A percentile compares a stretch with the other conserved stretches of the same genome.
phyloP scores from a whole-genome alignment of 495 filamentous ascomycete genomes.

The Xylaria flabelliformis region DNA sequence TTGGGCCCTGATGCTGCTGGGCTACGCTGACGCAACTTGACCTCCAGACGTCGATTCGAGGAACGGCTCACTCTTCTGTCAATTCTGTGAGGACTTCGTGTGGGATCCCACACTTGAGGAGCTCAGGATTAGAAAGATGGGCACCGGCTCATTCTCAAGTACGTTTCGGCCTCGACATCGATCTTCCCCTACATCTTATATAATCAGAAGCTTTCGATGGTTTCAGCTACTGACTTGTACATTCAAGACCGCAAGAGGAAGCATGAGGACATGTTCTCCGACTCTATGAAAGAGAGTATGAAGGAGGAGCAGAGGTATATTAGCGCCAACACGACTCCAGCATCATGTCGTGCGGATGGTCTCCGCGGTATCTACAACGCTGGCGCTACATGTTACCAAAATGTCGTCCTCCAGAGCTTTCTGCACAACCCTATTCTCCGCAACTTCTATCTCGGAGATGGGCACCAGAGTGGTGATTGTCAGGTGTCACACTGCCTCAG shows the following conservation, averaged over 20 bases:
- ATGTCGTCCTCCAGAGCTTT: slow-evolving; percentile 84
- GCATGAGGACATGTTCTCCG: slow-evolving; percentile 62
- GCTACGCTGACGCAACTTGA: slow-evolving; percentile 22
- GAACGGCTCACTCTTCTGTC: slow-evolving; percentile 78
- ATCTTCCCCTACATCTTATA: not conserved
- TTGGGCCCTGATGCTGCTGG: not conserved
- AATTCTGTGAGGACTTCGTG: slow-evolving; percentile 82
- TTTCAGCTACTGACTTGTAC: not conserved
- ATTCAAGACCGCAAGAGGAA: slow-evolving; percentile 61
- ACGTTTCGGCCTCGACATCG: slow-evolving; percentile 20
- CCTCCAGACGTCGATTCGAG: slow-evolving; percentile 79
- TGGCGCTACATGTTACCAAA: slow-evolving; percentile 93
- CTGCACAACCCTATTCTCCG: slow-evolving; percentile 87
- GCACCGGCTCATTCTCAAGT: slow-evolving; percentile 58
- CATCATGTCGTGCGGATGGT: slow-evolving; percentile 73
- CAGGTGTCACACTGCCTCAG: slow-evolving; percentile 72
- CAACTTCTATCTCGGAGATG: slow-evolving; percentile 85
- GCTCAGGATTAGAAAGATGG: slow-evolving; percentile 64
- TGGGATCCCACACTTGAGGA: slow-evolving; percentile 86
- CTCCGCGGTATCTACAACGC: slow-evolving; percentile 93
- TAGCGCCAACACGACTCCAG: slow-evolving; percentile 62
- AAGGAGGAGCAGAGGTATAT: slow-evolving; percentile 68
- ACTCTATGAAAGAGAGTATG: slow-evolving; percentile 57
- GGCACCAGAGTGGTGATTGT: slow-evolving; percentile 76
- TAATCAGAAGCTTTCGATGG: not conserved